phyloP scores from a whole-genome alignment of 768 basidiomycete species.

The Artomyces pyxidatus region DNA sequence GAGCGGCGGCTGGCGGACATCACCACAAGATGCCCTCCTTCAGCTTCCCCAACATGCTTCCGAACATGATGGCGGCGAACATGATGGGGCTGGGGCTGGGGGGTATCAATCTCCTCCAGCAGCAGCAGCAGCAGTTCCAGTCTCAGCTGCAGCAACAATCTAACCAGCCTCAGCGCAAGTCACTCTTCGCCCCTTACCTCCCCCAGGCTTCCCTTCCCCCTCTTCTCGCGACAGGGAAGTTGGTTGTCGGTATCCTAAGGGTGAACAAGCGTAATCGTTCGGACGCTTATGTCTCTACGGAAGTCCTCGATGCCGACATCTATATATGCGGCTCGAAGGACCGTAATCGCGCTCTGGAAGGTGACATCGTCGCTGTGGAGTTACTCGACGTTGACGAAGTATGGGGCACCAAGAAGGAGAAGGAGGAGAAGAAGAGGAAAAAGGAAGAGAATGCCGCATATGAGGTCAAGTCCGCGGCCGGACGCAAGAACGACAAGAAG shows the following conservation, averaged over 20 bases:
- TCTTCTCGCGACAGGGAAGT: conserved; percentile 90
- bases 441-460: conserved; percentile 99
- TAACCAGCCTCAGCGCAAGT: conserved; percentile 91
- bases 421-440: conserved; percentile 99
- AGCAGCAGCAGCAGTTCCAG: conserved; percentile 93
- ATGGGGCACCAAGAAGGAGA: conserved; percentile 99
- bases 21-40: conserved; percentile 97
- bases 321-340: conserved; percentile 99
- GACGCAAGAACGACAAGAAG: conserved; percentile 97
- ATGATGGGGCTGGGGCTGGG: conserved; percentile 88
- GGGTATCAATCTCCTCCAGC: conserved; percentile 79
- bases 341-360: conserved; percentile 95
- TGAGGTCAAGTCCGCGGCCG: conserved; percentile 65
- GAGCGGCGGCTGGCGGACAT: conserved; percentile 89
- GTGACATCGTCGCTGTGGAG: conserved; percentile 97
- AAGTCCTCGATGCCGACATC: conserved; percentile 96
- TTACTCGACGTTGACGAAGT: conserved; percentile 97
- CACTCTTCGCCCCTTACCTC: conserved; percentile 95
- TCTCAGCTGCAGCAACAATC: conserved; percentile 92
- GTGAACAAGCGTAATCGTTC: conserved; percentile 98
- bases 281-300: conserved; percentile 97
- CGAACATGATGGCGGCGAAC: conserved; percentile 94
- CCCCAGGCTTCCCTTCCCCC: conserved; percentile 97
- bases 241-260: conserved; percentile 93
- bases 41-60: conserved; percentile 96